Evolutionary conservation across 2,329 filamentous ascomycete genomes (phyloP), one percentile per base, ranked within the genome.

Genomic region (Exserohilum rostratum): DNA sequence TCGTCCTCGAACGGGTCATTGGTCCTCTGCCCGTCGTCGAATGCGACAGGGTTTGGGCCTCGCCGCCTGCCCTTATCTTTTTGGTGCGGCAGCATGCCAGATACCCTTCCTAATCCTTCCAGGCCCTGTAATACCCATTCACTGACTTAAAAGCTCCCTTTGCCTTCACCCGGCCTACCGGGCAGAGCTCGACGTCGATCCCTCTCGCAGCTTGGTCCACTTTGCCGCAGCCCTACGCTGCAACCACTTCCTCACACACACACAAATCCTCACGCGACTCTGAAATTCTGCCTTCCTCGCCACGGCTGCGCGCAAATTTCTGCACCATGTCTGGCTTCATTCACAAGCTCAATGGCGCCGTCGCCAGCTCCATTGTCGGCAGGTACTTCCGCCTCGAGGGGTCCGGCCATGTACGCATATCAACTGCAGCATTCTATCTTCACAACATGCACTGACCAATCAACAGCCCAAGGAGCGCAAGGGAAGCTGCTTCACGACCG

Each of bases 401-500:
- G 62, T 91, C 85, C 34, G 90, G 90, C 67, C 90, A 93, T 83
- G 89, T 90, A 83, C 80, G 87, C 83, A 54, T 29, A 37, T 50
- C 29, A 25, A 25, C 22, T 25, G 46, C 27, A 13, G 17, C 12
- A 30, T n/a, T 50, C 18, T 34, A 46, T 27, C 15, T 2, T 25
- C 25, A 13, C n/a, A 17, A 22, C 40, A 45, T 45, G 43, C 34
- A 39, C 57, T 60, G 49, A 60, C 49, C 22, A 34, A 29, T 25
- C 7, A 17, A 35, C 33, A 60, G 57, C 46, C 50, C 54, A 84
- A 81, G 65, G 87, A 90, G 74, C 86, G 90, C 48, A 88, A 90
- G 70, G 87, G 87, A 18, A 88, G 90, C 29, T 82, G 83, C 65
- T 96, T 96, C 79, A 86, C 90, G 67, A 96, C 91, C 44, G 91